These are phyloP conservation scores for Leishmania lainsoni DNA, from an alignment of 208 protist species.

Conservation along the genomic window DNA sequence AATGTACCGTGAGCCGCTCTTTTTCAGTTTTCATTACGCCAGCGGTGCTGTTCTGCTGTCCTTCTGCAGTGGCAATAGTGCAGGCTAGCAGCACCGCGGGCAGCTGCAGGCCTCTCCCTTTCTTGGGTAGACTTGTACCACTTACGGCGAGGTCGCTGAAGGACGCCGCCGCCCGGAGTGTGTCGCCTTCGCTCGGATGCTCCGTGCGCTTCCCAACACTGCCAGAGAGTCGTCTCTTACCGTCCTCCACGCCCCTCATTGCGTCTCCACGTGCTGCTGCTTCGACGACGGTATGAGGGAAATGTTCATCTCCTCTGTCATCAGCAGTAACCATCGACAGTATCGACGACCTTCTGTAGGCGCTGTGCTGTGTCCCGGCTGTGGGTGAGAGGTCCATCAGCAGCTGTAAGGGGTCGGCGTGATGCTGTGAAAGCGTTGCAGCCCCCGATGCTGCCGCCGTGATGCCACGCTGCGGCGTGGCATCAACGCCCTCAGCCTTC, in stretches of 20 bases:
- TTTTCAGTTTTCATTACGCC: not conserved
- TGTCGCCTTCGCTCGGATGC: not conserved
- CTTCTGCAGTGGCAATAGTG: not conserved
- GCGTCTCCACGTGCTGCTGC: not conserved
- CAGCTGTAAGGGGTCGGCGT: not conserved
- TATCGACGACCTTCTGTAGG: not conserved
- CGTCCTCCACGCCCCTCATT: not conserved
- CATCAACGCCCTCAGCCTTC: not conserved
- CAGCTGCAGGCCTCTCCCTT: conserved; percentile 11
- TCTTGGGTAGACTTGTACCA: conserved; percentile 1
- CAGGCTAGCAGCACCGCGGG: conserved; percentile 14
- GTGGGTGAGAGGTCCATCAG: not conserved
- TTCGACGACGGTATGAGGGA: not conserved
- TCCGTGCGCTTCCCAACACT: not conserved
- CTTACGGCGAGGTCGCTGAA: not conserved
- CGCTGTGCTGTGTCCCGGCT: not conserved
- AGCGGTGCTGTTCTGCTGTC: not conserved
- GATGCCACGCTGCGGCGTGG: not conserved
- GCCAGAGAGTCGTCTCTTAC: not conserved
- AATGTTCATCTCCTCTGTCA: not conserved
- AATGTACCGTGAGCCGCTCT: conserved; percentile 7
- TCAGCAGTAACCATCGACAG: conserved; percentile 17
- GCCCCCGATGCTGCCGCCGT: not conserved
- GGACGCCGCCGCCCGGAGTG: not conserved
- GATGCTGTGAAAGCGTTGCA: not conserved